Evolutionary conservation across 1,139 yeast species (phyloP), one percentile per base, ranked within the genome.

Genomic region (Taiozyma sp.): DNA sequence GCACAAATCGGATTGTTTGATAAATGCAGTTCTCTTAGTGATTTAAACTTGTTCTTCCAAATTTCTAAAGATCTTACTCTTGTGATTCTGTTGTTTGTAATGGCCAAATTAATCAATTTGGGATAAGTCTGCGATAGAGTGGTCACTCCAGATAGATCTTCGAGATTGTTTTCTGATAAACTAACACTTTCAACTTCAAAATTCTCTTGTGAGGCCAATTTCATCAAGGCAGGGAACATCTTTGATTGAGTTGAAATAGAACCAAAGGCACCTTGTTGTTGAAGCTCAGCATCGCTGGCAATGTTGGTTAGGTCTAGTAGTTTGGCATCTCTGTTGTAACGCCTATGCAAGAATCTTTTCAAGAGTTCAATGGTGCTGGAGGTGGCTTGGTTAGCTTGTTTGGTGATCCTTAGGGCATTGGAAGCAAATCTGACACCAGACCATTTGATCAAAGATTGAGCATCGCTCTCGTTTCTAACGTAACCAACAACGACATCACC

Each of bases 191-290:
- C 87, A 8, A 91, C 87, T 3, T 74, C 74, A 43, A 70, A 53
- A 9, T 60, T 63, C 47, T 71, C 73, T 48, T 74, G 74, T 1
- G 71, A 65, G 1, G 97, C 96, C 22, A 95, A 71, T 65, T 87
- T 90, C 90, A 93, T 83, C 58, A 93, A 72, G 0, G 99, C 99
- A 4, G 92, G 88, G 68, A 93, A 91, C 78, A 92, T 84, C 67
- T 92, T 92, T 16, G 95, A 79, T 47, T 83, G 78, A 8, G 81
- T 76, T 5, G 76, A 66, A 0, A 83, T 72, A 19, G 80, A 72
- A 24, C 81, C 77, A 59, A 91, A 83, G 51, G 90, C 73, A 0
- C 97, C 96, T 56, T 78, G 78, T 19, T 78, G 71, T 22, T 70
- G 70, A 46, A 93, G 72, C 16, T 70, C 75, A 30, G 80, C 84